Evolutionary conservation across 1,284 basidiomycete genomes (phyloP).

Genomic region (Athelia sp.): DNA sequence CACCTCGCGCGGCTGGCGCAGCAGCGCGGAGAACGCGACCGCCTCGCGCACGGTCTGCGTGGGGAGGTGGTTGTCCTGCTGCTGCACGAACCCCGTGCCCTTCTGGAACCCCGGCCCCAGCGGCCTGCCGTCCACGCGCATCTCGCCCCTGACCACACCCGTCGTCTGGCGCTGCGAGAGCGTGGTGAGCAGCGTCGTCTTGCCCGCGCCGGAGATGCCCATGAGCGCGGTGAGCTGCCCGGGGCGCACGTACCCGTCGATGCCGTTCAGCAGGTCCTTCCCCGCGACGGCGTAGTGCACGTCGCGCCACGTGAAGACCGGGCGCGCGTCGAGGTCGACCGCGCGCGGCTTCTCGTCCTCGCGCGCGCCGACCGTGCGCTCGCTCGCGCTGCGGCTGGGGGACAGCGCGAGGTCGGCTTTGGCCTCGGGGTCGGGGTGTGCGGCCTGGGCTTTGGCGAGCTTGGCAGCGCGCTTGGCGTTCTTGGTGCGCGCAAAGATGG

Average conservation of each 20-base stretch:
- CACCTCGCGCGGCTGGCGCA: conserved; percentile 70
- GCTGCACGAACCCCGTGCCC: conserved; percentile 36
- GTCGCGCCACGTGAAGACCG: conserved; percentile 56
- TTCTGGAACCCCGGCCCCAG: conserved; percentile 72
- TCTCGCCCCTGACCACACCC: conserved; percentile 74
- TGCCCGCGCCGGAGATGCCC: conserved; percentile 69
- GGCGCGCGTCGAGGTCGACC: not conserved
- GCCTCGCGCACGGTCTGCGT: conserved; percentile 77
- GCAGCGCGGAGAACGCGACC: conserved; percentile 73
- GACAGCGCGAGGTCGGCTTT: not conserved
- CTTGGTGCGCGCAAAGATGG: not conserved
- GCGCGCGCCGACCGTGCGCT: not conserved
- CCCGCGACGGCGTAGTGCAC: conserved; percentile 53
- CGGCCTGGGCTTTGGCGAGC: not conserved
- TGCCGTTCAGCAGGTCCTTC: conserved; percentile 59
- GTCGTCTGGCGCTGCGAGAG: conserved; percentile 69
- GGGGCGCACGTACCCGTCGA: conserved; percentile 71
- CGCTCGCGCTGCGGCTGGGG: too few species aligned
- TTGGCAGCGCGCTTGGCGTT: not conserved
- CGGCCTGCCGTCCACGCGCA: conserved; percentile 70
- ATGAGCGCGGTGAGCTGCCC: conserved; percentile 52
- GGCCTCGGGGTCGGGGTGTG: too few species aligned
- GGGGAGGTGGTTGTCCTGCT: conserved; percentile 47
- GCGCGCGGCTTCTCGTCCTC: not conserved
- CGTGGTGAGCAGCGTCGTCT: conserved; percentile 65